Evolutionary conservation across 169 alveolate species (phyloP).

Genomic region (Cryptosporidium meleagridis): DNA sequence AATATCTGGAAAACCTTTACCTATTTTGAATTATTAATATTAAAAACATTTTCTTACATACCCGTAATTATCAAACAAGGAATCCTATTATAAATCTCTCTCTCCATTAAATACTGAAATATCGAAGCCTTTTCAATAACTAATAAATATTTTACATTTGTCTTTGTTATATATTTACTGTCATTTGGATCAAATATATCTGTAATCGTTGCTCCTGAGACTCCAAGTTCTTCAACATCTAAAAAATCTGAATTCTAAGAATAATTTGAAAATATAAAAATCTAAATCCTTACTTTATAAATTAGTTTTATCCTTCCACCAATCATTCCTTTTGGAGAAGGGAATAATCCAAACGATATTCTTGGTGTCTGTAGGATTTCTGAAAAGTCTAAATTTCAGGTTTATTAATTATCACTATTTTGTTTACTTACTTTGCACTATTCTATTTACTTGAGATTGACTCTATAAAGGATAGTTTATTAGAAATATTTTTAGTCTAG

Average conservation of each 20-base stretch:
- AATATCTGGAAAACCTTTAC: conserved; percentile 72
- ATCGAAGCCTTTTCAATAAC: conserved; percentile 62
- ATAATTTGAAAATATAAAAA: neutral
- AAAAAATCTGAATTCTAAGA: conserved; percentile 29
- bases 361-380: conserved; percentile 36
- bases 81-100: conserved; percentile 47
- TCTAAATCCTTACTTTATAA: conserved; percentile 1
- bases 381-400: conserved; percentile 4
- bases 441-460: conserved; percentile 41
- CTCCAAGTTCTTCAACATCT: conserved; percentile 51
- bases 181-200: conserved; percentile 31
- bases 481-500: neutral
- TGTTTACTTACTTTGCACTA: conserved; percentile 45
- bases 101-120: conserved; percentile 73
- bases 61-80: conserved; percentile 66
- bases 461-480: neutral
- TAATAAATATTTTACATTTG: conserved; percentile 31
- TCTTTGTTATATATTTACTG: conserved; percentile 2
- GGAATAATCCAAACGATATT: conserved; percentile 44
- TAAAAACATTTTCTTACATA: neutral
- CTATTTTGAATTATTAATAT: neutral
- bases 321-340: conserved; percentile 72
- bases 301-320: conserved; percentile 50
- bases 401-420: neutral
- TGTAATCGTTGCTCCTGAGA: conserved; percentile 47